A percentile compares a stretch with the other conserved stretches of the same genome.
These are phyloP conservation scores for Flueggea neowawraea DNA, from an alignment of 441 rosid genomes.

Conservation along the genomic window DNA sequence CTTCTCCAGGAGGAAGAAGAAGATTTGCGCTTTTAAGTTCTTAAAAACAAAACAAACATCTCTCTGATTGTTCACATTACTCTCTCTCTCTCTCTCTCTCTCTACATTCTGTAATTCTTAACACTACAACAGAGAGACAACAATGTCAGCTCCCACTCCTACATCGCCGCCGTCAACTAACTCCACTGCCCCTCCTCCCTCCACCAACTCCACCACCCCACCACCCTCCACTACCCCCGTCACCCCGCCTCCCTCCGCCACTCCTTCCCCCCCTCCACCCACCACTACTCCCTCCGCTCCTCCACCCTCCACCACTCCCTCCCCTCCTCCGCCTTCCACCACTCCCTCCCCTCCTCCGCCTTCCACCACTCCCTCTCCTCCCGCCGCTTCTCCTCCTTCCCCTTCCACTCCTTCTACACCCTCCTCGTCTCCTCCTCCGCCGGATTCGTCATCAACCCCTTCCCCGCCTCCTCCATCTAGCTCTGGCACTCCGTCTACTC, in stretches of 20 bases:
- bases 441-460: background rate
- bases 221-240: constrained; percentile 26
- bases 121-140: background rate
- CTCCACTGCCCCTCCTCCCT: constrained; percentile 29
- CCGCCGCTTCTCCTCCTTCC: constrained; percentile 45
- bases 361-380: constrained; percentile 19
- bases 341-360: constrained; percentile 43
- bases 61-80: too few relatives aligned
- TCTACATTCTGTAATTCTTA: background rate
- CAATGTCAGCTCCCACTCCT: constrained; percentile 54
- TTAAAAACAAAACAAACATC: too few relatives aligned
- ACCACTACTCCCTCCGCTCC: constrained; percentile 21
- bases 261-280: constrained; percentile 27
- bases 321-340: constrained; percentile 42
- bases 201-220: constrained; percentile 24
- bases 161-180: constrained; percentile 28
- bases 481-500: constrained; percentile 27
- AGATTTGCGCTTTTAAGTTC: too few relatives aligned
- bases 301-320: constrained; percentile 8
- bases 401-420: constrained; percentile 27
- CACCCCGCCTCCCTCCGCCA: constrained; percentile 29
- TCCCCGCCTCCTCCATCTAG: constrained; percentile 27
- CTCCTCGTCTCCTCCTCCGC: constrained; percentile 23
- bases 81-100: background rate
- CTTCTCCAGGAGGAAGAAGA: too few relatives aligned